phyloP scores from a whole-genome alignment of 2,329 filamentous ascomycete genomes.

The Biscogniauxia marginata region DNA sequence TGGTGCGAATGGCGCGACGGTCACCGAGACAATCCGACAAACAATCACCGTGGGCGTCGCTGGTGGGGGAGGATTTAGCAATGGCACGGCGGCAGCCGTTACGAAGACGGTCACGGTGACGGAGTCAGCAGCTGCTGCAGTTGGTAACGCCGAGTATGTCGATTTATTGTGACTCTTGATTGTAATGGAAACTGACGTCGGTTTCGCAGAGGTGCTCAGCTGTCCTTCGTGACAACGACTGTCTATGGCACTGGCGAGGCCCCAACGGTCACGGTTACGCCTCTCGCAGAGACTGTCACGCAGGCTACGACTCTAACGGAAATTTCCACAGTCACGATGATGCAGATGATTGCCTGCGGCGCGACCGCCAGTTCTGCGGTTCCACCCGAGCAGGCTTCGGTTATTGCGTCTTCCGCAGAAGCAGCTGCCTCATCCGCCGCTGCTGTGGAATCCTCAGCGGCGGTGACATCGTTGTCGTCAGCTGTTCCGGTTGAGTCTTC shows the following conservation, averaged over 20 bases:
- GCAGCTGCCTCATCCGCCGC: conserved; percentile 18
- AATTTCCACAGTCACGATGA: conserved; percentile 27
- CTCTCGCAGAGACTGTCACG: conserved; percentile 28
- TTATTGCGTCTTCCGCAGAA: conserved; percentile 27
- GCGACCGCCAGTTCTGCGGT: conserved; percentile 20
- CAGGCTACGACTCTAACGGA: conserved; percentile 22
- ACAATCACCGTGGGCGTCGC: conserved; percentile 36
- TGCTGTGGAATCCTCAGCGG: conserved; percentile 9
- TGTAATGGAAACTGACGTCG: conserved; percentile 8
- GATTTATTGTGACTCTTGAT: conserved; percentile 3
- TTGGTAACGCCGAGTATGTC: conserved; percentile 14
- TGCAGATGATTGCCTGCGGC: conserved; percentile 31
- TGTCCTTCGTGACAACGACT: conserved; percentile 38
- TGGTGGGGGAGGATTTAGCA: conserved; percentile 26
- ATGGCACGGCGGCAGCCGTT: conserved; percentile 22
- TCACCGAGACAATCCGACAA: conserved; percentile 34
- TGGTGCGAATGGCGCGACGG: conserved; percentile 22
- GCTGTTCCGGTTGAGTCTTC: not conserved
- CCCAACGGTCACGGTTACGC: conserved; percentile 37
- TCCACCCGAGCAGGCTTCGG: conserved; percentile 21
- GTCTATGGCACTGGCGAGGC: conserved; percentile 31
- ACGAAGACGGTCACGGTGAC: conserved; percentile 28
- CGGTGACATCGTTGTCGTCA: conserved; percentile 1
- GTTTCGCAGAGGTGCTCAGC: conserved; percentile 21
- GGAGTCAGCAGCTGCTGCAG: conserved; percentile 1